Percentiles rank a stretch among this genome's conserved stretches.
Conservation (phyloP, 2,329 filamentous ascomycete genomes). For the Aspergillus puulaauensis region DNA sequence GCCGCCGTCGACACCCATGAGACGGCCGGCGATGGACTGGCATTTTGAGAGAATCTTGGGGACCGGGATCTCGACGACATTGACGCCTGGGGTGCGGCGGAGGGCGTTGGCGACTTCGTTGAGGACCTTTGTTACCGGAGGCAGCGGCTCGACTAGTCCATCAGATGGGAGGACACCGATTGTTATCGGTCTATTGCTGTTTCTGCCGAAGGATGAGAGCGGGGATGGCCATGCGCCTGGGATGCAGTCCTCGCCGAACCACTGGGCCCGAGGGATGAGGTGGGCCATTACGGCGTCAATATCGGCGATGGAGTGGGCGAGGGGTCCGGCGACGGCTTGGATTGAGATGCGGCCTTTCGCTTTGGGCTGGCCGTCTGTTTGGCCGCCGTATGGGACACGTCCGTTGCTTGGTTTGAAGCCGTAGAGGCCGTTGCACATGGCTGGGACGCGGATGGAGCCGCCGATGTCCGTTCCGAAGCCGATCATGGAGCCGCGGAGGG, state of each 20-base stretch:
- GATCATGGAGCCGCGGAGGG: slow-evolving; percentile 58
- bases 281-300: slow-evolving; percentile 50
- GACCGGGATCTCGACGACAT: slow-evolving; percentile 59
- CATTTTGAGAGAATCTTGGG: slow-evolving; percentile 54
- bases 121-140: slow-evolving; percentile 40
- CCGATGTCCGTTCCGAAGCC: slow-evolving; percentile 65
- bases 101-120: slow-evolving; percentile 39
- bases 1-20: slow-evolving; percentile 60
- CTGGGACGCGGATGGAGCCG: slow-evolving; percentile 47
- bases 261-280: slow-evolving; percentile 51
- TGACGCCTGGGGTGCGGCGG: slow-evolving; percentile 44
- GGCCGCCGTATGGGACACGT: slow-evolving; percentile 54
- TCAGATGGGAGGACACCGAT: slow-evolving; percentile 44
- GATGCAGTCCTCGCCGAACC: slow-evolving; percentile 52
- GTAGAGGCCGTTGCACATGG: slow-evolving; percentile 54
- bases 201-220: slow-evolving; percentile 18
- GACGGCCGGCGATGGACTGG: slow-evolving; percentile 56
- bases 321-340: slow-evolving; percentile 46
- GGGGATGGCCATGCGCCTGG: slow-evolving; percentile 42
- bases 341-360: slow-evolving; percentile 53
- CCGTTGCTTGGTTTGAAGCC: slow-evolving; percentile 51
- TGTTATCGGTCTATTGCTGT: slow-evolving; percentile 30
- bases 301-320: slow-evolving; percentile 42
- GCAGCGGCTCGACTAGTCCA: slow-evolving; percentile 38
- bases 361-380: slow-evolving; percentile 45